phyloP scores from a whole-genome alignment of 441 rosid species.

The Populus hybrid region DNA sequence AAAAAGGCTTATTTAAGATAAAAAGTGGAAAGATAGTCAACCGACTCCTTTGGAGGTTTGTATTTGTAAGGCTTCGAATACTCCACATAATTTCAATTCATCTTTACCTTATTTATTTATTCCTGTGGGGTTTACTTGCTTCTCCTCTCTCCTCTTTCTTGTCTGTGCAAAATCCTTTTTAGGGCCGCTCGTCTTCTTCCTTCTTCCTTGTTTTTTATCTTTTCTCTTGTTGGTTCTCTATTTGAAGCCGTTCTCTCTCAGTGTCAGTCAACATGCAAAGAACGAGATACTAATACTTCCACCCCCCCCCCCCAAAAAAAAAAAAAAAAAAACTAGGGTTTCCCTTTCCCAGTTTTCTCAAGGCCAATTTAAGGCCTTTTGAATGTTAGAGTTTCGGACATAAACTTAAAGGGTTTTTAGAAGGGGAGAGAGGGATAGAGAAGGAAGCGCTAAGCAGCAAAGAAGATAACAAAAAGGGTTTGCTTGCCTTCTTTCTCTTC shows the following conservation, averaged over 20 bases:
- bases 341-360: constrained; percentile 15
- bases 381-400: neutral
- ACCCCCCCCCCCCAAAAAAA: too few relatives aligned
- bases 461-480: neutral
- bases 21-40: constrained; percentile 49
- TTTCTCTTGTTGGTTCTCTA: neutral
- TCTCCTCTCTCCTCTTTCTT: neutral
- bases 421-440: constrained; percentile 60
- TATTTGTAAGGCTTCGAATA: constrained; percentile 67
- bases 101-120: constrained; percentile 22
- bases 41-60: constrained; percentile 41
- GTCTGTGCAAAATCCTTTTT: constrained; percentile 1
- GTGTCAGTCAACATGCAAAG: constrained; percentile 45
- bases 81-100: constrained; percentile 55
- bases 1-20: too few relatives aligned
- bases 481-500: constrained; percentile 53
- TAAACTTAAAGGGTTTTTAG: constrained; percentile 1
- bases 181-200: constrained; percentile 8
- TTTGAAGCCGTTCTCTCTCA: constrained; percentile 5
- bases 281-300: neutral
- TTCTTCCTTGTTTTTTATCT: constrained; percentile 1
- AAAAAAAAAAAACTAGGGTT: constrained; percentile 36
- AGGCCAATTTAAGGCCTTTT: neutral
- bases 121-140: neutral
- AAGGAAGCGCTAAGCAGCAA: constrained; percentile 52